Conservation (phyloP, 805 yeast species). For the Maudiozyma serrabonitensis region DNA sequence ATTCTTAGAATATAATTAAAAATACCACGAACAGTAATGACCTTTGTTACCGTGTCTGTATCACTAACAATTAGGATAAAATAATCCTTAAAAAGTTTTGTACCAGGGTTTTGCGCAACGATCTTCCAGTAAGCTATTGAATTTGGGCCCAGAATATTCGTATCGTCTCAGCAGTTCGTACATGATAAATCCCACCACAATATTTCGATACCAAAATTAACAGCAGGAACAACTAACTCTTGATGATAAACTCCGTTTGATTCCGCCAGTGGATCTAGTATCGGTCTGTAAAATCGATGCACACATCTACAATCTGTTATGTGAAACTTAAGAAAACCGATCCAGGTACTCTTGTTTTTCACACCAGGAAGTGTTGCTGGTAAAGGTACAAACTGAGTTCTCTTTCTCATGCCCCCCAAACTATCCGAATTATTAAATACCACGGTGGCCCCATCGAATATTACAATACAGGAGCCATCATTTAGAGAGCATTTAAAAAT, state of each 20-base stretch:
- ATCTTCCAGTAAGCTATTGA: conserved; percentile 15
- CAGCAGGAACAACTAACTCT: conserved; percentile 12
- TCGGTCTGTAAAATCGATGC: conserved; percentile 12
- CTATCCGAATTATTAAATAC: conserved; percentile 5
- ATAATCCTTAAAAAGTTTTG: conserved; percentile 26
- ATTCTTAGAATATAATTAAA: conserved; percentile 31
- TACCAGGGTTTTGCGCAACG: conserved; percentile 9
- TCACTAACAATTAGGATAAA: conserved; percentile 34
- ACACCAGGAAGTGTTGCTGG: conserved; percentile 11
- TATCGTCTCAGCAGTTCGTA: conserved; percentile 6
- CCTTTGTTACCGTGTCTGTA: conserved; percentile 30
- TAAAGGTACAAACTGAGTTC: conserved; percentile 15
- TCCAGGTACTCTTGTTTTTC: conserved; percentile 13
- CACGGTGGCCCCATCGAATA: conserved; percentile 10
- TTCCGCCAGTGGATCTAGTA: conserved; percentile 11
- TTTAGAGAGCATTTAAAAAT: conserved; percentile 15
- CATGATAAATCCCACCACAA: conserved; percentile 11
- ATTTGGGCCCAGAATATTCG: conserved; percentile 13
- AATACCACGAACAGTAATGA: conserved; percentile 31
- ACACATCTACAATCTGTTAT: conserved; percentile 15
- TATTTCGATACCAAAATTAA: conserved; percentile 12
- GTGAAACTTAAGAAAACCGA: conserved; percentile 16
- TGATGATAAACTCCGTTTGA: conserved; percentile 12
- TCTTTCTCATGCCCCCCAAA: conserved; percentile 15
- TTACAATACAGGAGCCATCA: conserved; percentile 12